phyloP scores from a whole-genome alignment of 352 stramenopile species.

The Phytophthora quininea region DNA sequence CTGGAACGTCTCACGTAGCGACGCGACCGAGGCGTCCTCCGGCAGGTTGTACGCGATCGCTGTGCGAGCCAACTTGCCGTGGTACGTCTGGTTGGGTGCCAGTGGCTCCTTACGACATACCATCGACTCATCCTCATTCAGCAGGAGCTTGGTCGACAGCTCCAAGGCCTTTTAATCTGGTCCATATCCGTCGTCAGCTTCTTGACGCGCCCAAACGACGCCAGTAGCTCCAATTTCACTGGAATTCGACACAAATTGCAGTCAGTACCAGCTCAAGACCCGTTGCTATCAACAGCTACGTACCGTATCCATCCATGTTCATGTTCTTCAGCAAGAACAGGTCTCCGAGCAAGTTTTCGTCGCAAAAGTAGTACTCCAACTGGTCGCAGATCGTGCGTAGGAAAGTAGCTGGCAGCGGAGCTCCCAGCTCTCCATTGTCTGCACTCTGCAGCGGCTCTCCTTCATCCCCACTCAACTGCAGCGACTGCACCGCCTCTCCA shows the following conservation, averaged over 20 bases:
- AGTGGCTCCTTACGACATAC: conserved; percentile 88
- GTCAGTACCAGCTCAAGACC: neutral
- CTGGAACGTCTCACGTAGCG: conserved; percentile 84
- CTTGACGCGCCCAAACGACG: conserved; percentile 86
- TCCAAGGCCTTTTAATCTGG: conserved; percentile 84
- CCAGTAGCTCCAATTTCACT: conserved; percentile 86
- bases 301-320: conserved; percentile 87
- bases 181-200: conserved; percentile 87
- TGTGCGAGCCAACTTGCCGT: conserved; percentile 84
- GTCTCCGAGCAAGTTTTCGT: conserved; percentile 87
- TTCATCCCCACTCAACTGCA: conserved; percentile 53
- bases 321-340: conserved; percentile 90
- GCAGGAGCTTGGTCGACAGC: conserved; percentile 83
- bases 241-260: conserved; percentile 6
- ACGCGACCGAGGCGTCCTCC: conserved; percentile 85
- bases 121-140: conserved; percentile 84
- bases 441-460: conserved; percentile 46
- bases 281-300: conserved; percentile 11
- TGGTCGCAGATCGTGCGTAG: conserved; percentile 88
- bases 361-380: conserved; percentile 90
- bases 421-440: conserved; percentile 24
- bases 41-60: conserved; percentile 89
- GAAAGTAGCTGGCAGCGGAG: conserved; percentile 76
- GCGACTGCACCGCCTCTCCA: conserved; percentile 61
- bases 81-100: conserved; percentile 81